Base-by-base conservation (phyloP, 176 grass and related monocot genomes). In the Puya raimondii region DNA sequence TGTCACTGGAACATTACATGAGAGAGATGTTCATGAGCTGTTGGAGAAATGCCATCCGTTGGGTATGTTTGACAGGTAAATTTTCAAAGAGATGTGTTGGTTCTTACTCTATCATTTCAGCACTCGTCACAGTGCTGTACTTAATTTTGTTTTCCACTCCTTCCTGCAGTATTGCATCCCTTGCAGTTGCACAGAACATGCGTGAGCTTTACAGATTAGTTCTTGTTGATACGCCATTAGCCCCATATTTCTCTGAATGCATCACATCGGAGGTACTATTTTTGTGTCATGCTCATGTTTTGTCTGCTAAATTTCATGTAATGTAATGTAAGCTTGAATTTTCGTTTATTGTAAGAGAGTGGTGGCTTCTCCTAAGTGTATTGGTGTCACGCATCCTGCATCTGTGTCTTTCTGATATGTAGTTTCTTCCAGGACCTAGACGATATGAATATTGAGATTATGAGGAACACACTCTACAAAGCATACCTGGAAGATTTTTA, bases 361-460 rank as follows among this genome's bases (percentile, higher is more conserved):
- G 4, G 33, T 42, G 33, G 33, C 33, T 42, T 4, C 33, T 42
- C 33, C 33, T 42, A 61, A 61, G 21, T 61, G 56, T 61, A 61
- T 9, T 18, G 21, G 56, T 18, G 8, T 49, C 23, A 73, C 51
- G 42, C 80, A 71, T 71, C 73, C n/a, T 42, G 33, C 33, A 7
- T 7, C 33, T 42, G 33, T 42, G 33, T 7, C 33, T 42, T 51
- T 66, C 23, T 59, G 48, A 23, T 75, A 26, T 2, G 50, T 21
- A 76, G 26, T 68, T 57, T 83, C 63, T 85, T 71, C 67, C 70
- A 99, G 94, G 94, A 99, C 83, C 85, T 99, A 78, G 94, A 99
- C 84, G 94, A 99, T 71, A 99, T 99, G 89, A 99, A 99, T 85
- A 93, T 99, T 64, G 94, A 99, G 70, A 99, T 99, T 74, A 99